Conservation (phyloP, 2,329 filamentous ascomycete genomes). For the Xylariaceae sp. region DNA sequence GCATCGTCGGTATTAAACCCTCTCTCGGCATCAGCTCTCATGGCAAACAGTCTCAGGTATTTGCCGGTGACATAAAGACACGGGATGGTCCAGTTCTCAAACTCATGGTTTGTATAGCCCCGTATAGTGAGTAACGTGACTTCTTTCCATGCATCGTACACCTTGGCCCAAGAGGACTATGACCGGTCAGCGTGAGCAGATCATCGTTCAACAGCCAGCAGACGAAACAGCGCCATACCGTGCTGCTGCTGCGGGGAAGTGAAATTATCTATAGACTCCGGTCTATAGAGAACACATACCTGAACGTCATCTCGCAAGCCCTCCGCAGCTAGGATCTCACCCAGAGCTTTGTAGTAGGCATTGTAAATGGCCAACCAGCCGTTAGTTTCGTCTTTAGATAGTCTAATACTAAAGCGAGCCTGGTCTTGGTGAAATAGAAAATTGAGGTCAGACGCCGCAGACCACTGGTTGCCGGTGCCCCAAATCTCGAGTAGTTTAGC, state of each 20-base stretch:
- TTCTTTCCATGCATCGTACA: constrained; percentile 87
- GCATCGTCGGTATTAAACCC: constrained; percentile 36
- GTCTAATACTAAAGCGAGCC: constrained; percentile 44
- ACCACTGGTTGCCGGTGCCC: constrained; percentile 62
- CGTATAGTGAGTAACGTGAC: constrained; percentile 70
- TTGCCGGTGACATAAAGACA: constrained; percentile 84
- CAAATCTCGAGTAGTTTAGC: constrained; percentile 65
- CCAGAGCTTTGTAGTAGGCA: constrained; percentile 77
- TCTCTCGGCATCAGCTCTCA: constrained; percentile 76
- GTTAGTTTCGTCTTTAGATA: constrained; percentile 62
- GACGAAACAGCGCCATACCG: not conserved
- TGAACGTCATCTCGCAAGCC: constrained; percentile 39
- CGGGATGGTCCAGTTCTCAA: constrained; percentile 89
- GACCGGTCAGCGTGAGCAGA: constrained; percentile 9
- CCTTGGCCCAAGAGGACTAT: constrained; percentile 65
- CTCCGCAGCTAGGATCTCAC: constrained; percentile 64
- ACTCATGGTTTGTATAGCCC: constrained; percentile 69
- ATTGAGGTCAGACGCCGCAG: constrained; percentile 64
- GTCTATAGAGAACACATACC: constrained; percentile 22
- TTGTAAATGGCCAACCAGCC: constrained; percentile 86
- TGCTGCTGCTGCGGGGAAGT: not conserved
- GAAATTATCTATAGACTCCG: not conserved
- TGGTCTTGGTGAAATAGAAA: constrained; percentile 63
- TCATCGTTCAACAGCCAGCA: not conserved
- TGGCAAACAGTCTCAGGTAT: constrained; percentile 81